phyloP scores from a whole-genome alignment of 129 eudicot genomes.

The Solidago caesia region DNA sequence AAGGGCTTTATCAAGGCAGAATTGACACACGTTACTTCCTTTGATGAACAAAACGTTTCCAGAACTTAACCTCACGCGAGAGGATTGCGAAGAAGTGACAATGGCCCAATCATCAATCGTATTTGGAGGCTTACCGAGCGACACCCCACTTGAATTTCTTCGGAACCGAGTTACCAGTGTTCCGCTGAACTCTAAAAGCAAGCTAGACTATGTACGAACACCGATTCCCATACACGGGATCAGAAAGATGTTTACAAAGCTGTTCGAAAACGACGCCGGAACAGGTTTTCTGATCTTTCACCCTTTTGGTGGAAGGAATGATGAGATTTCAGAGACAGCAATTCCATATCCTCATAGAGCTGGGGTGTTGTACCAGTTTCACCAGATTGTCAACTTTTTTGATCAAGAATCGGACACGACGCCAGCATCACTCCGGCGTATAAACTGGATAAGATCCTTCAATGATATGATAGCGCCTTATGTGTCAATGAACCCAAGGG shows the following conservation, averaged over 20 bases:
- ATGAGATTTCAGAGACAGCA: neutral
- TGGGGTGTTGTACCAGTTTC: neutral
- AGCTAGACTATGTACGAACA: neutral
- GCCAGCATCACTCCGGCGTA: neutral
- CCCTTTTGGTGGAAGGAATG: neutral
- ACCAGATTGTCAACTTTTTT: neutral
- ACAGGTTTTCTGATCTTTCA: neutral
- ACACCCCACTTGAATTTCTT: neutral
- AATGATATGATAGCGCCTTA: neutral
- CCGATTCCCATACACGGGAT: neutral
- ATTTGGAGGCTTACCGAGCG: neutral
- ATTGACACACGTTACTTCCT: neutral
- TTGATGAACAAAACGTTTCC: neutral
- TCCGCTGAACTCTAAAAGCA: neutral
- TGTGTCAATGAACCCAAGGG: neutral
- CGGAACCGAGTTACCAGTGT: neutral
- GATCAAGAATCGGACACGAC: neutral
- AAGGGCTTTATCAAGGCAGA: neutral
- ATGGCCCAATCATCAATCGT: neutral
- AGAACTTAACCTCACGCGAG: neutral
- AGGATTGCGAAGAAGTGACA: neutral
- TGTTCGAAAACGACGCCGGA: neutral
- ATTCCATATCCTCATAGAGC: conserved; percentile 6
- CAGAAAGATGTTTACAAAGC: neutral
- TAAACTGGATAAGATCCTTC: neutral